phyloP scores from a whole-genome alignment of 2,329 filamentous ascomycete genomes.

The Bipolaris sorokiniana region DNA sequence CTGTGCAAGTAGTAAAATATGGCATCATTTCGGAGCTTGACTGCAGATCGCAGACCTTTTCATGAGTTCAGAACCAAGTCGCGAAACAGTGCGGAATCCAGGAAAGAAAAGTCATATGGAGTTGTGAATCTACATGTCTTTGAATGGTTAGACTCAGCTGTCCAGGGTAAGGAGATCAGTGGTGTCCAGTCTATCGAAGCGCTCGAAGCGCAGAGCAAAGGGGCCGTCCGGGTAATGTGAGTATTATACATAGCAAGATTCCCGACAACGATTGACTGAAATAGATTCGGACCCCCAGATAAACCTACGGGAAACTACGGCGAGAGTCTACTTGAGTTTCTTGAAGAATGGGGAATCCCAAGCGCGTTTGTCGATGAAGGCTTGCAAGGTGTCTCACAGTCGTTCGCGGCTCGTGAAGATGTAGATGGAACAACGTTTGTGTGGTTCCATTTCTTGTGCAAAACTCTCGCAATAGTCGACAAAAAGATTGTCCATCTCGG shows the following conservation, averaged over 20 bases:
- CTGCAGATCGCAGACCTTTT: conserved; percentile 19
- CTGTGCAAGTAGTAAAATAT: conserved; percentile 3
- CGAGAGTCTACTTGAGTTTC: conserved; percentile 22
- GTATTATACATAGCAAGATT: not conserved
- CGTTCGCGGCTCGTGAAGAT: conserved; percentile 33
- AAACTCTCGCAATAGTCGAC: conserved; percentile 23
- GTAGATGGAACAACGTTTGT: conserved; percentile 23
- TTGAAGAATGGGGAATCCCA: conserved; percentile 30
- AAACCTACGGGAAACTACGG: conserved; percentile 15
- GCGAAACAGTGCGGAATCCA: not conserved
- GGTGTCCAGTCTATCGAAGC: conserved; percentile 11
- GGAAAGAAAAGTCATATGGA: not conserved
- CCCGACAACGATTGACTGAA: conserved; percentile 3
- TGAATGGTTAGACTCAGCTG: conserved; percentile 26
- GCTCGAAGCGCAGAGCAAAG: conserved; percentile 9
- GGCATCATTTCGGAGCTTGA: conserved; percentile 20
- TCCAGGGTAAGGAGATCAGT: conserved; percentile 14
- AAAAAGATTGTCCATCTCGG: conserved; percentile 14
- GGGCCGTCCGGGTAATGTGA: conserved; percentile 30
- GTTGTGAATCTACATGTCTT: conserved; percentile 21
- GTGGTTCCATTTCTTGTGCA: conserved; percentile 43
- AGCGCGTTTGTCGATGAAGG: conserved; percentile 35
- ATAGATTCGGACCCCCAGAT: conserved; percentile 36
- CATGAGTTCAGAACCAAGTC: conserved; percentile 15
- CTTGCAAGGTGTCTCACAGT: conserved; percentile 34